Evolutionary conservation across 495 filamentous ascomycete species (phyloP).

Genomic region (Daldinia caldariorum): DNA sequence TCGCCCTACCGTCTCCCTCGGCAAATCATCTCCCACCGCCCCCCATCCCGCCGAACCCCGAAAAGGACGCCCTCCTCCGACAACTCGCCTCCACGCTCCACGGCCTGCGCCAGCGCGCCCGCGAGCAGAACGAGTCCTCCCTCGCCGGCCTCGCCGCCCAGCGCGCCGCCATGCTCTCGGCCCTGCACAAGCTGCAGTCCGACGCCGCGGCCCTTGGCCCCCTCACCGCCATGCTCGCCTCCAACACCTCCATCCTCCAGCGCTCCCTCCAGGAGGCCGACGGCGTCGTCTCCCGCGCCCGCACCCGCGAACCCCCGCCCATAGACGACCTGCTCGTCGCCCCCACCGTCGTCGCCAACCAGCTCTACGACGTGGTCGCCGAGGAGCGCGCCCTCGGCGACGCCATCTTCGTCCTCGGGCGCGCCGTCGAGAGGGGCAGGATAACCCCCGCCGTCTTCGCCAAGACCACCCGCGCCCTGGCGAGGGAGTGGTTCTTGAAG

Average conservation of each 20-base stretch:
- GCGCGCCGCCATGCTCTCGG: slow-evolving; percentile 75
- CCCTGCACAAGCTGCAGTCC: slow-evolving; percentile 70
- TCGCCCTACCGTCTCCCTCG: slow-evolving; percentile 69
- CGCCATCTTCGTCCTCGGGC: slow-evolving; percentile 83
- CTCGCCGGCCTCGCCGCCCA: slow-evolving; percentile 80
- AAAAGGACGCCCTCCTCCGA: slow-evolving; percentile 88
- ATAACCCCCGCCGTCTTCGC: slow-evolving; percentile 85
- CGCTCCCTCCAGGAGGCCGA: slow-evolving; percentile 82
- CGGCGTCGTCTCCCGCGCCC: slow-evolving; percentile 67
- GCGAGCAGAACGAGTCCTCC: slow-evolving; percentile 72
- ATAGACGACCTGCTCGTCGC: slow-evolving; percentile 95
- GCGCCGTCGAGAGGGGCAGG: slow-evolving; percentile 82
- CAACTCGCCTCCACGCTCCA: slow-evolving; percentile 76
- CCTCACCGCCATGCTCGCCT: slow-evolving; percentile 72
- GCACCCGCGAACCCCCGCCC: slow-evolving; percentile 48
- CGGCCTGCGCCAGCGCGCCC: slow-evolving; percentile 69
- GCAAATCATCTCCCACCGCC: slow-evolving; percentile 63
- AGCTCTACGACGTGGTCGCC: slow-evolving; percentile 86
- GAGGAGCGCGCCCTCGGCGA: slow-evolving; percentile 88
- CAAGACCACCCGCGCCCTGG: slow-evolving; percentile 80
- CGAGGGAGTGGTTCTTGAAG: slow-evolving; percentile 89
- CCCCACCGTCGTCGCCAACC: slow-evolving; percentile 89
- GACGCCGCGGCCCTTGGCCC: slow-evolving; percentile 76
- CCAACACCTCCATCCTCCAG: slow-evolving; percentile 81
- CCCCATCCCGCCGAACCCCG: slow-evolving; percentile 93